Evolutionary conservation across 345 rosid species (phyloP), one percentile per base, ranked within the genome.

Genomic region (Eucalyptus sp.): DNA sequence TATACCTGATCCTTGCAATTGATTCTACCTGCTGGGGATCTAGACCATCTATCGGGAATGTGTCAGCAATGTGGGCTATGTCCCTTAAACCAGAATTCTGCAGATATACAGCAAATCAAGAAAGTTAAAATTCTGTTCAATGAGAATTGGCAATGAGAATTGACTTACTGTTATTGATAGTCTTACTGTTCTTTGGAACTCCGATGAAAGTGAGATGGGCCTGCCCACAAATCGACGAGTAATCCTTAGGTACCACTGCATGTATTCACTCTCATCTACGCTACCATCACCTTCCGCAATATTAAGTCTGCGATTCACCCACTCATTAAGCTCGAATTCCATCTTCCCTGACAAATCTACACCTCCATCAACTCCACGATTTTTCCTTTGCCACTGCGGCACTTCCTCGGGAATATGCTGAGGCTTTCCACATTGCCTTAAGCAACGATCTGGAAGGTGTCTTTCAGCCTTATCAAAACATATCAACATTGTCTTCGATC

Each of bases 391-490:
- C 99, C 99, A 97, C 89, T 90, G 96, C 44, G 88, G 93, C 89
- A 98, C 99, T 89, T 95, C 97, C 88, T 93, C 97, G 6, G 99
- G 99, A 89, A 98, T 94, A 29, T 94, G 91, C 92, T 96, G 99
- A 86, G 91, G 88, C 94, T 94, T 91, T 71, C 95, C 97, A 87
- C 94, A 96, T 85, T 98, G 99, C 92, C 98, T 95, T 62, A 96
- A 92, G 91, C 98, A 96, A 87, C 99, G 99, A 92, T 97, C 96
- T 89, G 99, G 98, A 11, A 98, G 97, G 91, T 98, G 99, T 90
- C 99, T 96, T 93, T 97, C 99, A 29, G 99, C 99, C 96, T 97
- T 97, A 92, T 96, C 99, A 88, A 96, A 97, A 90, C 99, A 97
- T 90, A 97, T 94, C 89, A 97, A 93, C 99, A 96, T 97, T 37